A percentile compares a stretch with the other conserved stretches of the same genome.
phyloP scores from a whole-genome alignment of 345 rosid genomes.

The Gossypium sturtianum region DNA sequence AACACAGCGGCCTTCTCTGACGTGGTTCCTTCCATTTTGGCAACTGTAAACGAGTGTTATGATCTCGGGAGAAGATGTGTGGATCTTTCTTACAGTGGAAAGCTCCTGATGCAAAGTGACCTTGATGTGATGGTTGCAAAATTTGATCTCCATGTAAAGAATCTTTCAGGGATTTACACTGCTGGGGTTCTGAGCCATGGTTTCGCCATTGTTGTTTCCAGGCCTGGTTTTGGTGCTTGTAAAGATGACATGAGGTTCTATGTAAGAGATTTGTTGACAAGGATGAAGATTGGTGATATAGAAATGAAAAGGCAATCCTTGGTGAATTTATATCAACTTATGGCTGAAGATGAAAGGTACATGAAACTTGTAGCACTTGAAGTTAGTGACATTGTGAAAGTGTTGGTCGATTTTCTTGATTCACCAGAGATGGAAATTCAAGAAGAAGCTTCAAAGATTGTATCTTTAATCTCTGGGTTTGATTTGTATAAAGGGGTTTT shows the following conservation, averaged over 20 bases:
- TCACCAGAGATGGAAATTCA: slow-evolving; percentile 44
- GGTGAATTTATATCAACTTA: slow-evolving; percentile 46
- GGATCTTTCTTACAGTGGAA: slow-evolving; percentile 74
- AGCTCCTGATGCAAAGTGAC: slow-evolving; percentile 97
- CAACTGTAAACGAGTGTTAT: slow-evolving; percentile 39
- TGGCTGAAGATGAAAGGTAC: slow-evolving; percentile 61
- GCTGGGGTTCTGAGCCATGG: slow-evolving; percentile 58
- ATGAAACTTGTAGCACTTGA: slow-evolving; percentile 42
- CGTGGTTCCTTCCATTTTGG: slow-evolving; percentile 40
- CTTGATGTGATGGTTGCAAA: slow-evolving; percentile 58
- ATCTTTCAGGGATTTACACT: slow-evolving; percentile 53
- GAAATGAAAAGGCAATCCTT: slow-evolving; percentile 83
- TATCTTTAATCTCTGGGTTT: slow-evolving; percentile 51
- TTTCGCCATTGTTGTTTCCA: slow-evolving; percentile 76
- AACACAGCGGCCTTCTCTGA: slow-evolving; percentile 37
- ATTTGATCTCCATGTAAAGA: slow-evolving; percentile 47
- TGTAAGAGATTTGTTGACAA: slow-evolving; percentile 66
- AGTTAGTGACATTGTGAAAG: slow-evolving; percentile 39
- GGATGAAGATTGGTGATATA: slow-evolving; percentile 86
- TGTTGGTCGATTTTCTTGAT: slow-evolving; percentile 59
- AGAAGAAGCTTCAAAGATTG: slow-evolving; percentile 56
- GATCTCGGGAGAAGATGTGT: slow-evolving; percentile 72
- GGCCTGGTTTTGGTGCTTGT: slow-evolving; percentile 53
- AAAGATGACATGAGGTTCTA: slow-evolving; percentile 91
- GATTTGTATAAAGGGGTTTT: slow-evolving; percentile 42